phyloP scores from a whole-genome alignment of 495 filamentous ascomycete genomes.

The Massariosphaeria phaeospora region DNA sequence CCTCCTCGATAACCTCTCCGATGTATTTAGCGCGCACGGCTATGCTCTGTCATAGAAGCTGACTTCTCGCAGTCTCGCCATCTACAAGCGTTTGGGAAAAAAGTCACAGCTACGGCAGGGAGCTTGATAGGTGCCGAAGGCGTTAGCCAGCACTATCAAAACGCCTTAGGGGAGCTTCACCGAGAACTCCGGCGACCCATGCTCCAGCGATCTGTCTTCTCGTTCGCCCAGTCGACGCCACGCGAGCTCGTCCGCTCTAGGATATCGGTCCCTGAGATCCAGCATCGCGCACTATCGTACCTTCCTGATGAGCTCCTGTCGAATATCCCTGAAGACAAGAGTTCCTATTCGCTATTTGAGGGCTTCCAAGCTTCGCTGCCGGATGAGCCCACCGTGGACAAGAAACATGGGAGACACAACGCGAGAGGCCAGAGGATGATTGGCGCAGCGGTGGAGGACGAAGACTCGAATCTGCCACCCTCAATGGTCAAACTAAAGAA shows the following conservation, averaged over 20 bases:
- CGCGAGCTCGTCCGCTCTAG: constrained; percentile 89
- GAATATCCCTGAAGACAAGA: constrained; percentile 80
- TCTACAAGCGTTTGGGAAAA: constrained; percentile 87
- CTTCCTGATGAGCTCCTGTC: constrained; percentile 83
- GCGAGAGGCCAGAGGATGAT: constrained; percentile 72
- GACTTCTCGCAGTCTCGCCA: constrained; percentile 62
- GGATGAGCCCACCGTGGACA: constrained; percentile 61
- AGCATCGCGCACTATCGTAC: constrained; percentile 84
- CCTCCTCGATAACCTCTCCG: constrained; percentile 20
- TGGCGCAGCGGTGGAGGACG: constrained; percentile 52
- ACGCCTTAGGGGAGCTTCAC: constrained; percentile 83
- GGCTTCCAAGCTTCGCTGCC: constrained; percentile 90
- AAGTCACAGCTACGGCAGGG: constrained; percentile 88
- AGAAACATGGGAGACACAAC: constrained; percentile 62
- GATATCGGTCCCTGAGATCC: constrained; percentile 86
- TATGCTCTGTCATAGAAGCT: background rate
- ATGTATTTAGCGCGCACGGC: background rate
- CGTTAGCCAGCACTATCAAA: constrained; percentile 65
- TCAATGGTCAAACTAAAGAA: constrained; percentile 66
- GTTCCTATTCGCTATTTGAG: constrained; percentile 88
- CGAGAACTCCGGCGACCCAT: constrained; percentile 76
- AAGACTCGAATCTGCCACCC: constrained; percentile 53
- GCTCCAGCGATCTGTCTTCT: constrained; percentile 83
- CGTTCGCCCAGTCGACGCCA: constrained; percentile 79
- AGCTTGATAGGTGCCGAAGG: constrained; percentile 65